A percentile compares a stretch with the other conserved stretches of the same genome.
Conservation (phyloP, 2,329 filamentous ascomycete species). For the Talaromyces sp. region DNA sequence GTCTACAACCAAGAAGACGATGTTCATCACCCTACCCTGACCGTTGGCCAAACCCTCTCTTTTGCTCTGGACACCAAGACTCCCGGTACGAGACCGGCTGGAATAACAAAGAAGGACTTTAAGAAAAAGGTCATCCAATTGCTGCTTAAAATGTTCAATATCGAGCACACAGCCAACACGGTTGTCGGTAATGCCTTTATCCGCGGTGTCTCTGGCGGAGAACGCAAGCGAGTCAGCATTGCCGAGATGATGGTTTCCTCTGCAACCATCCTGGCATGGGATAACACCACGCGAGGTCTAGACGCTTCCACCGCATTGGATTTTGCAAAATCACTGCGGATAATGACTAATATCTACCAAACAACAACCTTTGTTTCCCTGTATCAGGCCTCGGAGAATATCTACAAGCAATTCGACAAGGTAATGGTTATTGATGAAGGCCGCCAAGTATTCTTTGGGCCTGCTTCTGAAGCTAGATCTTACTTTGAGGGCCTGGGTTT, state of each 20-base stretch:
- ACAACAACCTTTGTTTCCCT: slow-evolving; percentile 81
- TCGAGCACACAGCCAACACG: slow-evolving; percentile 80
- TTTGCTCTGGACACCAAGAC: slow-evolving; percentile 84
- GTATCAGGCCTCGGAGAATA: slow-evolving; percentile 80
- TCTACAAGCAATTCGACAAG: slow-evolving; percentile 77
- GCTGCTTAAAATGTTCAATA: slow-evolving; percentile 88
- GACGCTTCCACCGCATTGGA: slow-evolving; percentile 66
- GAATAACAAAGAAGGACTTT: slow-evolving; percentile 30
- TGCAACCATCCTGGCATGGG: slow-evolving; percentile 69
- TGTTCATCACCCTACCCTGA: slow-evolving; percentile 77
- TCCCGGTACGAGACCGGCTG: slow-evolving; percentile 71
- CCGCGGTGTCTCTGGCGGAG: slow-evolving; percentile 73
- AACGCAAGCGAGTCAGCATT: slow-evolving; percentile 76
- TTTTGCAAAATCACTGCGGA: slow-evolving; percentile 65
- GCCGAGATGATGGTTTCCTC: slow-evolving; percentile 77
- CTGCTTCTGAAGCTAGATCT: slow-evolving; percentile 58
- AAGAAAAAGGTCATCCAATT: slow-evolving; percentile 63
- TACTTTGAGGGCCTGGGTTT: slow-evolving; percentile 80
- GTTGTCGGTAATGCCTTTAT: slow-evolving; percentile 79
- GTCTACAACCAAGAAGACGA: slow-evolving; percentile 78
- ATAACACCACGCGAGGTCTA: slow-evolving; percentile 67
- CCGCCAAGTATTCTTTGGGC: slow-evolving; percentile 71
- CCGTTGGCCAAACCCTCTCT: slow-evolving; percentile 78
- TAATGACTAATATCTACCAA: slow-evolving; percentile 78
- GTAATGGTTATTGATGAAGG: slow-evolving; percentile 76